phyloP scores from a whole-genome alignment of 805 yeast genomes.

The Saturnispora sekii region DNA sequence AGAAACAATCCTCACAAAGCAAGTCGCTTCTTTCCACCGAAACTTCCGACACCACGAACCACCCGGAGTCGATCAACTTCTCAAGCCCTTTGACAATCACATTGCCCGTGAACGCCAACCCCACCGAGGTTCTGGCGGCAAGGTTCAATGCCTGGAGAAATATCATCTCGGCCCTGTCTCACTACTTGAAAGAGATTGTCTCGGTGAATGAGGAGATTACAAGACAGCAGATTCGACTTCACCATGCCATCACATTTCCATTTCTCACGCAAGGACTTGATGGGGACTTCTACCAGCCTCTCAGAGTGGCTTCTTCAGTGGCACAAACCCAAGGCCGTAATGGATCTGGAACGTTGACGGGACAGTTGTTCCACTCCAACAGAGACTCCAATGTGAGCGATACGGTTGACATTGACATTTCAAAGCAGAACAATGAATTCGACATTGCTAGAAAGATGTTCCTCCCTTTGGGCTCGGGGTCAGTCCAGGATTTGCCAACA shows the following conservation, averaged over 20 bases:
- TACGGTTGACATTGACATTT: slow-evolving; percentile 10
- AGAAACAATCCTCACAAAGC: slow-evolving; percentile 35
- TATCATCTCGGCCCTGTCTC: slow-evolving; percentile 62
- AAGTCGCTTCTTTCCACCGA: slow-evolving; percentile 25
- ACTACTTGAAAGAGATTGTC: slow-evolving; percentile 69
- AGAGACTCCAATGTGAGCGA: slow-evolving; percentile 10
- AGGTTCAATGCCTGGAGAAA: slow-evolving; percentile 83
- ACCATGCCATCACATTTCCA: slow-evolving; percentile 61
- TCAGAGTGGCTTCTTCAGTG: slow-evolving; percentile 17
- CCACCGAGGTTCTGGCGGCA: slow-evolving; percentile 78
- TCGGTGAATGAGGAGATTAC: slow-evolving; percentile 82
- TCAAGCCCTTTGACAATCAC: slow-evolving; percentile 38
- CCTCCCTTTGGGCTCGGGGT: slow-evolving; percentile 67
- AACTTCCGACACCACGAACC: slow-evolving; percentile 29
- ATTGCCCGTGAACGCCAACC: slow-evolving; percentile 56
- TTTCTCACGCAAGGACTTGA: slow-evolving; percentile 36
- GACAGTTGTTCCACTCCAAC: slow-evolving; percentile 9
- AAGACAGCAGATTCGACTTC: slow-evolving; percentile 70
- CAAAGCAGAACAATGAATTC: slow-evolving; percentile 26
- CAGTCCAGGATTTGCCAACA: slow-evolving; percentile 76
- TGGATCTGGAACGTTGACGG: slow-evolving; percentile 5
- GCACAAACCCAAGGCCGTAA: slow-evolving; percentile 6
- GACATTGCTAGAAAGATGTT: slow-evolving; percentile 41
- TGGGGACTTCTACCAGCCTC: slow-evolving; percentile 31
- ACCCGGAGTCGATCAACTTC: slow-evolving; percentile 29